Base-by-base conservation (phyloP, 2,329 filamentous ascomycete genomes). In the Seiridium unicorne region DNA sequence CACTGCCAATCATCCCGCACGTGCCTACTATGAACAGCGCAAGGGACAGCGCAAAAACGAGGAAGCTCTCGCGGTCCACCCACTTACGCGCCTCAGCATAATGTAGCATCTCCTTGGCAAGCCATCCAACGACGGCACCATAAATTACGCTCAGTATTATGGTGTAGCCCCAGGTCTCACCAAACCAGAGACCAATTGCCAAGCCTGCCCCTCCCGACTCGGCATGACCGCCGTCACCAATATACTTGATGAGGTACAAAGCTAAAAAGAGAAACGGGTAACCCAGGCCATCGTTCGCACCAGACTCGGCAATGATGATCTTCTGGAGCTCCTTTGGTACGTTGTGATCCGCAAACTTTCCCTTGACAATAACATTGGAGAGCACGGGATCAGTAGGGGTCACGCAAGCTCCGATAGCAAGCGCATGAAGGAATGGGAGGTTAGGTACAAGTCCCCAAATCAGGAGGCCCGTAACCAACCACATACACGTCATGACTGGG, bases 281-380 rank as follows among this genome's bases (percentile, higher is more conserved):
- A 0, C 92, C 92, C 42, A 94, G 81, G 0, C 93, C 93, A 74
- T 97, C 93, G 69, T 97, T 97, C 1, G 92, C 90, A 1, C 93
- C 93, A 0, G 90, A 93, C 76, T 97, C 93, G 32, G 87, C 89
- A 54, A 90, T 84, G 69, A 92, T 91, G 66, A 92, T 91, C 64
- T 89, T 87, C 77, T 96, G 92, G 54, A 97, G 78, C 35, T 89
- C 84, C 60, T 87, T 88, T 0, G 93, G 92, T 18, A 97, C 89
- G 71, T 97, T 95, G 68, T 93, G 89, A 69, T 97, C 93, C 1
- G 93, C 93, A 70, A 96, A 97, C 68, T 91, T 93, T 38, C 93
- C 93, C 77, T 97, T 97, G 51, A 97, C 92, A 60, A 97, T 96
- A 3, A 90, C 90, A 64, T 95, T 94, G 13, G 90, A 94, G 44